Percentiles rank a stretch among this genome's conserved stretches.
Conservation (phyloP, 257 asterid genomes). For the Ilex asprella region DNA sequence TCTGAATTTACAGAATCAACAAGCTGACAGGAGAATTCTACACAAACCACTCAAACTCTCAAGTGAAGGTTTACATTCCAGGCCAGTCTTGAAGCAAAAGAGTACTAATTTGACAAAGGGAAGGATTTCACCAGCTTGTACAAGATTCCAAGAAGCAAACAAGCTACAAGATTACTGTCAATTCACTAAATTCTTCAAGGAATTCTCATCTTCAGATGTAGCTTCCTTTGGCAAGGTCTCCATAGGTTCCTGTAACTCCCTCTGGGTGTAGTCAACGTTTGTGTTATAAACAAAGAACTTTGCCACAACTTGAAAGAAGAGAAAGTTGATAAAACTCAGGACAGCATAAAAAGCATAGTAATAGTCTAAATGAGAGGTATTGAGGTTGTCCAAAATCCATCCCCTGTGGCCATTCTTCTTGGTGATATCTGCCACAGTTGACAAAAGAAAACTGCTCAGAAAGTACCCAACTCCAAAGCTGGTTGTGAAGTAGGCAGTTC, state of each 20-base stretch:
- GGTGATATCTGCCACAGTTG: slow-evolving; percentile 50
- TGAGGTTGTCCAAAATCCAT: slow-evolving; percentile 65
- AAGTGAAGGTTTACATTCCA: too few relatives aligned
- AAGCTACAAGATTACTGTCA: too few relatives aligned
- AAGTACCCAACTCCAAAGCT: slow-evolving; percentile 58
- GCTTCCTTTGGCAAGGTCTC: slow-evolving; percentile 4
- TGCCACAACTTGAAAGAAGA: slow-evolving; percentile 46
- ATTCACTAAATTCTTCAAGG: too few relatives aligned
- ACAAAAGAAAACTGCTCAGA: slow-evolving; percentile 52
- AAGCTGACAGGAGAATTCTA: too few relatives aligned
- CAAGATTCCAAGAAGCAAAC: too few relatives aligned
- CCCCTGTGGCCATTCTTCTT: slow-evolving; percentile 42
- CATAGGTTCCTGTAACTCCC: slow-evolving; percentile 18
- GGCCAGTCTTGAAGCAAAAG: too few relatives aligned
- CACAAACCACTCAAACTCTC: too few relatives aligned
- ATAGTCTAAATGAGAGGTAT: slow-evolving; percentile 52
- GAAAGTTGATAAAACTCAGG: slow-evolving; percentile 33
- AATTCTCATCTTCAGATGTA: neutral
- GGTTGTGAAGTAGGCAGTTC: slow-evolving; percentile 63
- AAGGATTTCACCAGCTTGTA: too few relatives aligned
- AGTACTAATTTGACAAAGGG: too few relatives aligned
- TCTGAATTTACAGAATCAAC: too few relatives aligned
- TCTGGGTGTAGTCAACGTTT: slow-evolving; percentile 10
- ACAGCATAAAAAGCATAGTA: slow-evolving; percentile 46
- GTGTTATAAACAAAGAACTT: slow-evolving; percentile 39